Conservation (phyloP, 177 flowering plant genomes). For the Tripterygium wilfordii region DNA sequence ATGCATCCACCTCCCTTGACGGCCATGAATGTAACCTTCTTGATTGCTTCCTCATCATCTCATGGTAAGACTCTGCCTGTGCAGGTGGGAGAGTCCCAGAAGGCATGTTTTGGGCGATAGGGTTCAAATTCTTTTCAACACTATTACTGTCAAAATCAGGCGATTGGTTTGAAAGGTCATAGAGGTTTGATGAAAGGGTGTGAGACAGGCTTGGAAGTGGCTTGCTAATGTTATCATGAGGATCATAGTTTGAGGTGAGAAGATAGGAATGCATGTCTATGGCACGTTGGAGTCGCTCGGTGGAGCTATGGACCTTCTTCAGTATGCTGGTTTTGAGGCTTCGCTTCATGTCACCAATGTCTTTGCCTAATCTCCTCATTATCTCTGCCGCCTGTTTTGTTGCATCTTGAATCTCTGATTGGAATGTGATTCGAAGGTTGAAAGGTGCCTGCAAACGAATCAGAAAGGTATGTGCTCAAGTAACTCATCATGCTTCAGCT, state of each 20-base stretch:
- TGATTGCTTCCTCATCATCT: constrained; percentile 51
- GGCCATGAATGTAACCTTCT: constrained; percentile 76
- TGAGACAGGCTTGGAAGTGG: constrained; percentile 29
- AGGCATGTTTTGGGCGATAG: constrained; percentile 1
- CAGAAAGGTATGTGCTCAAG: not conserved
- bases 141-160: constrained; percentile 11
- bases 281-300: constrained; percentile 60
- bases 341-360: constrained; percentile 51
- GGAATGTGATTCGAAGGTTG: constrained; percentile 54
- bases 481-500: too few species aligned
- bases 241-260: constrained; percentile 32
- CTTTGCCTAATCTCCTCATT: constrained; percentile 59
- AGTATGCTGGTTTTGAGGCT: constrained; percentile 35
- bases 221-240: constrained; percentile 23
- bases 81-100: constrained; percentile 5
- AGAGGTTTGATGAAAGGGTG: constrained; percentile 27
- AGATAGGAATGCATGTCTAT: constrained; percentile 66
- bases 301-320: constrained; percentile 48
- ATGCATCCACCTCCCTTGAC: constrained; percentile 54
- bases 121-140: constrained; percentile 9
- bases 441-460: constrained; percentile 44
- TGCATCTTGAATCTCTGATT: constrained; percentile 58
- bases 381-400: constrained; percentile 66
- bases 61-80: constrained; percentile 41
- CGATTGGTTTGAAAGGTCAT: constrained; percentile 21